Evolutionary conservation across 108 stramenopile genomes (phyloP).

Genomic region (Hondaea fermentalgiana): DNA sequence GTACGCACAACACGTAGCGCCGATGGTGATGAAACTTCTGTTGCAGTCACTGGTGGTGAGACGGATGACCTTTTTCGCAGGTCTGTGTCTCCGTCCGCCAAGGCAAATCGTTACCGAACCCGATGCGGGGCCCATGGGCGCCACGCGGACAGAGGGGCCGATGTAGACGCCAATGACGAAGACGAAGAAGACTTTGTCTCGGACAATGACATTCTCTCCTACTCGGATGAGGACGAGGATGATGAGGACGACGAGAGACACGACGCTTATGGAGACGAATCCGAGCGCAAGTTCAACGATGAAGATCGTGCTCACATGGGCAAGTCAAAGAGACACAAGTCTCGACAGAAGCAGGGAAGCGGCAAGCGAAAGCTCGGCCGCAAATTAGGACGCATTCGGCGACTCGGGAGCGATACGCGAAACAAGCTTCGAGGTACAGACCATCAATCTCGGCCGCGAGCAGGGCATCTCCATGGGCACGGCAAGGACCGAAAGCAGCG

Average conservation of each 20-base stretch:
- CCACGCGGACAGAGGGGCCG: no score
- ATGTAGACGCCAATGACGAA: no score
- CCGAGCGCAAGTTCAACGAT: not conserved
- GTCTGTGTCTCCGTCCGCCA: no score
- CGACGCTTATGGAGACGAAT: no score
- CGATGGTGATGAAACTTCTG: not conserved
- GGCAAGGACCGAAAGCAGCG: not conserved
- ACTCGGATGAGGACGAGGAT: not conserved
- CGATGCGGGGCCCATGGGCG: no score
- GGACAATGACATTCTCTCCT: not conserved
- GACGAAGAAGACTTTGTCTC: no score
- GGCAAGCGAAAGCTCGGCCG: not conserved
- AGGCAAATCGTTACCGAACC: no score
- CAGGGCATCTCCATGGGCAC: no score
- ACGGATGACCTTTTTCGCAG: no score
- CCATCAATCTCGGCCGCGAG: no score
- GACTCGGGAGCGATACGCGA: not conserved
- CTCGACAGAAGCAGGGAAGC: not conserved
- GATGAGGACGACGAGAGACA: not conserved
- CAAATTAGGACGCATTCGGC: not conserved
- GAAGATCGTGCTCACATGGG: not conserved
- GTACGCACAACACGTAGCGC: not conserved
- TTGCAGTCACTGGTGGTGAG: no score
- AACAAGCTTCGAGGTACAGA: not conserved
- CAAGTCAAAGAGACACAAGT: not conserved